Evolutionary conservation across 176 grass and related monocot genomes (phyloP).

Genomic region (Cocos nucifera): DNA sequence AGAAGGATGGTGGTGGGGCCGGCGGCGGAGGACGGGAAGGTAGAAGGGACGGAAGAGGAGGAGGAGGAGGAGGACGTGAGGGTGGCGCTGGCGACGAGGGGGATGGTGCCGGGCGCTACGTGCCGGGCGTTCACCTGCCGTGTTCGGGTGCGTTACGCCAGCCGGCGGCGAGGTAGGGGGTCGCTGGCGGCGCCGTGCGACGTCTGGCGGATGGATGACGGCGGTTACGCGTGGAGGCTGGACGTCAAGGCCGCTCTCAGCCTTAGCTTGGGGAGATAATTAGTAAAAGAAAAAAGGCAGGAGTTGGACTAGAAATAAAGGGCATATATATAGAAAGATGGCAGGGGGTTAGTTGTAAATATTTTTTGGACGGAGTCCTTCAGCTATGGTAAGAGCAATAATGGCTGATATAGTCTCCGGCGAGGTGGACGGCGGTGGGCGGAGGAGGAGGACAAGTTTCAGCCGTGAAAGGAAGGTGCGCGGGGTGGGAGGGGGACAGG

Average conservation of each 20-base stretch:
- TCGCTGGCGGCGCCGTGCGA: slow-evolving; percentile 79
- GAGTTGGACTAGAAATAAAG: no score
- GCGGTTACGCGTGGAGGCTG: slow-evolving; percentile 58
- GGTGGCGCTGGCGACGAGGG: slow-evolving; percentile 33
- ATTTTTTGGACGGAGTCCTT: no score
- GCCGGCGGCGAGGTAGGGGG: not conserved
- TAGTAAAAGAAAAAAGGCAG: no score
- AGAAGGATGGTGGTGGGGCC: slow-evolving; percentile 13
- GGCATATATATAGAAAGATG: no score
- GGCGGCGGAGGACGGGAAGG: not conserved
- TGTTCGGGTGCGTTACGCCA: slow-evolving; percentile 18
- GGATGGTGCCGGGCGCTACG: slow-evolving; percentile 31
- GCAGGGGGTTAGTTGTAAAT: no score
- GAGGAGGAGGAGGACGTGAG: slow-evolving; percentile 18
- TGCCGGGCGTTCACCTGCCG: slow-evolving; percentile 71
- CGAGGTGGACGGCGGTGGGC: no score
- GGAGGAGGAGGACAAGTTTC: no score
- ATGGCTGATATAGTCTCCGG: no score
- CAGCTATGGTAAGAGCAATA: no score
- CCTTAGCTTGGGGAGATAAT: slow-evolving; percentile 23
- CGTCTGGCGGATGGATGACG: slow-evolving; percentile 63
- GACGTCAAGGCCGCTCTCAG: slow-evolving; percentile 71
- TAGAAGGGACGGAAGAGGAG: slow-evolving; percentile 1
- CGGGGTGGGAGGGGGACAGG: no score
- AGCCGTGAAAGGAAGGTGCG: no score